phyloP scores from a whole-genome alignment of 345 rosid species.

The Microcos paniculata region DNA sequence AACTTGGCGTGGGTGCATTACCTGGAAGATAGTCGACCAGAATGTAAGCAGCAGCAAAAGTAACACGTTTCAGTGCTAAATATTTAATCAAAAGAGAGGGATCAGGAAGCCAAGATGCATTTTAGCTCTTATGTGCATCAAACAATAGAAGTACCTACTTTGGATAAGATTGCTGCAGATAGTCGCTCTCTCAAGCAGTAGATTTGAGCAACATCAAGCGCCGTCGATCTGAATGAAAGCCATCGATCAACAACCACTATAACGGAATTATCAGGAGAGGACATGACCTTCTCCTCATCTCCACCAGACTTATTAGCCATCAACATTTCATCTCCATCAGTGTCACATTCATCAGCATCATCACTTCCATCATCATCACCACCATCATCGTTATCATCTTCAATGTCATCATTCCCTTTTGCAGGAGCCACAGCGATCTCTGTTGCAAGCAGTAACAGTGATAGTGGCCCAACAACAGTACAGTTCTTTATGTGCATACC shows the following conservation, averaged over 20 bases:
- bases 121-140: background rate
- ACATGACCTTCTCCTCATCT: slow-evolving; percentile 52
- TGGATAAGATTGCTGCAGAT: slow-evolving; percentile 70
- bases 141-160: slow-evolving; percentile 37
- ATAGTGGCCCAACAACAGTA: slow-evolving; percentile 69
- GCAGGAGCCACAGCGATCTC: slow-evolving; percentile 83
- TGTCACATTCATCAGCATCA: slow-evolving; percentile 39
- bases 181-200: slow-evolving; percentile 85
- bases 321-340: slow-evolving; percentile 51
- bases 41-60: background rate
- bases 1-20: slow-evolving; percentile 48
- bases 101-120: background rate
- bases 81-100: too few species aligned
- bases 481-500: slow-evolving; percentile 72
- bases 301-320: slow-evolving; percentile 27
- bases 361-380: slow-evolving; percentile 41
- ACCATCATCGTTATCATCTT: slow-evolving; percentile 34
- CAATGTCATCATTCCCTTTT: slow-evolving; percentile 22
- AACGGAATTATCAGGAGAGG: slow-evolving; percentile 73
- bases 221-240: slow-evolving; percentile 69
- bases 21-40: slow-evolving; percentile 41
- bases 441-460: slow-evolving; percentile 65
- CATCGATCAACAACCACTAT: slow-evolving; percentile 71
- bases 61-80: background rate
- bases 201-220: slow-evolving; percentile 85